Conservation (phyloP, 2,329 filamentous ascomycete species). For the Apiospora hydei region DNA sequence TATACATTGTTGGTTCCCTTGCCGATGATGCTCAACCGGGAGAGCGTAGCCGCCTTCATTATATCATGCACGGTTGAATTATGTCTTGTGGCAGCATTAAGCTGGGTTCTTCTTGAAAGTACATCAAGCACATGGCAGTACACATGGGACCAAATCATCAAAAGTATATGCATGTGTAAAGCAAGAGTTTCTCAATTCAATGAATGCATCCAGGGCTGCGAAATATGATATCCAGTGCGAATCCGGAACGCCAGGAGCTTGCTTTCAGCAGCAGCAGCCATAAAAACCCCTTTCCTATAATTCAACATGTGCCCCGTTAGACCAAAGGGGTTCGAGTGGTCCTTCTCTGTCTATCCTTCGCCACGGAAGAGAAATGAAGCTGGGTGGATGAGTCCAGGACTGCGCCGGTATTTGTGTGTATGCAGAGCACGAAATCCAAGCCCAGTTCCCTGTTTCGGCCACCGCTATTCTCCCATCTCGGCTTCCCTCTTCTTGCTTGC, state of each 20-base stretch:
- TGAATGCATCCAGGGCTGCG: not conserved
- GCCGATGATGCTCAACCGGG: too few relatives aligned
- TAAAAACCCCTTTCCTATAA: conserved; percentile 8
- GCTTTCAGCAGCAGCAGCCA: not conserved
- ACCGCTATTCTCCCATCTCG: not conserved
- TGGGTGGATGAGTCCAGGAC: not conserved
- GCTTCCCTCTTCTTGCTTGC: not conserved
- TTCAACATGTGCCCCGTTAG: not conserved
- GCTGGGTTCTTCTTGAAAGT: not conserved
- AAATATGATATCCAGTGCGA: conserved; percentile 1
- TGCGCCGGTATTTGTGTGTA: not conserved
- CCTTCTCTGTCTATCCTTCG: not conserved
- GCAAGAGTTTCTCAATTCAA: not conserved
- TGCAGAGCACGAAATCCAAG: not conserved
- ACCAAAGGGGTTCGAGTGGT: not conserved
- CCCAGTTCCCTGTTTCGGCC: not conserved
- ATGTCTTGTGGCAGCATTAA: not conserved
- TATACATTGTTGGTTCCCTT: too few relatives aligned
- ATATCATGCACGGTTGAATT: not conserved
- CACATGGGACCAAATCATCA: not conserved
- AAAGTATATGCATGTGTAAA: not conserved
- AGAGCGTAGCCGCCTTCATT: too few relatives aligned
- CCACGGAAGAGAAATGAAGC: not conserved
- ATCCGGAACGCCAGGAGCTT: conserved; percentile 14
- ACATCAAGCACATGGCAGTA: too few relatives aligned